phyloP scores from a whole-genome alignment of 2,329 filamentous ascomycete genomes.

The Xylariaceae sp. region DNA sequence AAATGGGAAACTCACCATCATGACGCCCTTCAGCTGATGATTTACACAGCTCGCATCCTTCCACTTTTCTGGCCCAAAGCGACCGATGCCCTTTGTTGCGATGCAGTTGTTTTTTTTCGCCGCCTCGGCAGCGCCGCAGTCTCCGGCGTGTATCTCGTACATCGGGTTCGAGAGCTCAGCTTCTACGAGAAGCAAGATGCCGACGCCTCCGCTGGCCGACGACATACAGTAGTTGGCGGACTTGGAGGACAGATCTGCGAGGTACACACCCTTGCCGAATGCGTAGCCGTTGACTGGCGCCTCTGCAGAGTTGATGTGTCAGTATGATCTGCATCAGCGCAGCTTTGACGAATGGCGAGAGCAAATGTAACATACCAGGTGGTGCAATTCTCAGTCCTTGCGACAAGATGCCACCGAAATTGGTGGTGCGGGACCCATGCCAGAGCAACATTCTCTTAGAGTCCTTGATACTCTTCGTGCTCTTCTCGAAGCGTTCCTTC shows the following conservation, averaged over 20 bases:
- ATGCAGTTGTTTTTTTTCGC: conserved; percentile 58
- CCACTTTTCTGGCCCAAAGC: conserved; percentile 62
- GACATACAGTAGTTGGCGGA: conserved; percentile 71
- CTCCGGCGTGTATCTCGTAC: conserved; percentile 55
- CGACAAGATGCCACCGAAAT: conserved; percentile 79
- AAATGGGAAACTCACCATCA: conserved; percentile 58
- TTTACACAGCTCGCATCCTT: conserved; percentile 69
- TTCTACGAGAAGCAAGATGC: conserved; percentile 75
- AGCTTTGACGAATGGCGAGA: background rate
- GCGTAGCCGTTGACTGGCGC: conserved; percentile 76
- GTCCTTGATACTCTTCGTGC: conserved; percentile 44
- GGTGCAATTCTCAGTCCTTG: conserved; percentile 83
- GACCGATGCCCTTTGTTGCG: conserved; percentile 68
- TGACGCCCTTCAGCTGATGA: conserved; percentile 60
- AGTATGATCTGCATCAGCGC: background rate
- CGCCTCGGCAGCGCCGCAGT: conserved; percentile 60
- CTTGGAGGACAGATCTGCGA: conserved; percentile 78
- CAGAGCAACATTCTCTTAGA: conserved; percentile 71
- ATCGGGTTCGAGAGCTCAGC: conserved; percentile 75
- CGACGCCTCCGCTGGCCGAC: conserved; percentile 58
- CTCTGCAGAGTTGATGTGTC: conserved; percentile 36
- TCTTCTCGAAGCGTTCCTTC: conserved; percentile 62
- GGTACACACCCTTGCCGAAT: conserved; percentile 84
- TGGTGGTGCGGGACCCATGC: conserved; percentile 78
- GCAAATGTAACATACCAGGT: conserved; percentile 39